Percentiles rank a stretch among this genome's conserved stretches.
Evolutionary conservation across 2,329 filamentous ascomycete species (phyloP).

Genomic region (Lizonia empirigonia): DNA sequence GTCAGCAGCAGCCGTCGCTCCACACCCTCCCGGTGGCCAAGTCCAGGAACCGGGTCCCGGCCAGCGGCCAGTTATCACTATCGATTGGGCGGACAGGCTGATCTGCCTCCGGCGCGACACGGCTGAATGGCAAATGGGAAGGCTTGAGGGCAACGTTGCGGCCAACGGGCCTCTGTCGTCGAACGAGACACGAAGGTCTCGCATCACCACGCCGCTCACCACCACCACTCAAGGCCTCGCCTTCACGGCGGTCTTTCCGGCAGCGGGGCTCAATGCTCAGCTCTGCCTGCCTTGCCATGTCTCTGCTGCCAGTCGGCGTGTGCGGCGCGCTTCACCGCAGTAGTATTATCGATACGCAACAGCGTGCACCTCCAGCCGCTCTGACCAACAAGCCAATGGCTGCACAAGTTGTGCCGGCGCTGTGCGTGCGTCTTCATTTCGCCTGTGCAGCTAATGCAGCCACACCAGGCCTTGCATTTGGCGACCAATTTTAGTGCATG

Average conservation of each 20-base stretch:
- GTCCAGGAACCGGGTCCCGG: constrained; percentile 35
- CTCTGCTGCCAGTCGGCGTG: constrained; percentile 26
- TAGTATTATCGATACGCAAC: constrained; percentile 27
- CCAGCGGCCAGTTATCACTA: constrained; percentile 46
- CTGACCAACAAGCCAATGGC: constrained; percentile 23
- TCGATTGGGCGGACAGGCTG: constrained; percentile 50
- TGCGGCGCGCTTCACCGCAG: constrained; percentile 24
- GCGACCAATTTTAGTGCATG: constrained; percentile 42
- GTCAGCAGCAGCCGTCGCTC: constrained; percentile 33
- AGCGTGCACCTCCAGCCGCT: constrained; percentile 11
- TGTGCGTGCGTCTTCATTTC: constrained; percentile 45
- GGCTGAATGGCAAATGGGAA: constrained; percentile 34
- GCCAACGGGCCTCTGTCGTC: constrained; percentile 23
- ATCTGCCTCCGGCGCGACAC: constrained; percentile 26
- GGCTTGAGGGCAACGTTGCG: constrained; percentile 19
- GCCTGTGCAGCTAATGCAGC: constrained; percentile 38
- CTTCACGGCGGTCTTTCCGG: constrained; percentile 18
- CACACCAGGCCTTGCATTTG: constrained; percentile 39
- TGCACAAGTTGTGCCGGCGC: constrained; percentile 32
- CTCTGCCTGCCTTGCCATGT: constrained; percentile 5
- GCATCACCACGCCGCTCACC: constrained; percentile 13
- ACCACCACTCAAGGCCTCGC: constrained; percentile 15
- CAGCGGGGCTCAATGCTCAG: constrained; percentile 18
- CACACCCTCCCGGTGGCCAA: constrained; percentile 26
- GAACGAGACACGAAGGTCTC: constrained; percentile 35